Evolutionary conservation across 2,329 filamentous ascomycete genomes (phyloP), one percentile per base, ranked within the genome.

Genomic region (Fusarium clavum): DNA sequence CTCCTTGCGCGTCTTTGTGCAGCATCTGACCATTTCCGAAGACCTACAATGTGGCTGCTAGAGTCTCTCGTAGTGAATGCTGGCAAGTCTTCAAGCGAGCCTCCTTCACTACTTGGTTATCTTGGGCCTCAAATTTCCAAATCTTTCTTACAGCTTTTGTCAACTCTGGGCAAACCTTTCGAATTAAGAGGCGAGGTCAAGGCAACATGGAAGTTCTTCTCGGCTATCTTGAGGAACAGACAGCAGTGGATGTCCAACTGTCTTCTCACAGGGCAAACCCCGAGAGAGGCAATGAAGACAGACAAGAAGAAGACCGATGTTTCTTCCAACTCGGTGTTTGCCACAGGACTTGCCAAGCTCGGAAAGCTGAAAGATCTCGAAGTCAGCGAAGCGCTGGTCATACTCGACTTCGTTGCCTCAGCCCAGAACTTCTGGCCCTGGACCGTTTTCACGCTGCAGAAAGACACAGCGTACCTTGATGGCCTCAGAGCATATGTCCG

Each of bases 241-340:
- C 96, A 99, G 78, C 94, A 97, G 77, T 98, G 95, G 93, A 93
- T 99, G 83, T 93, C 95, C 0, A 93, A 97, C 67, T 97, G 94
- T 76, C 85, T 99, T 11, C 88, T 98, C 41, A 98, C 94, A 9
- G 96, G 94, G 24, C 91, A 90, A 76, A 94, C 94, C 1, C 94
- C 95, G 6, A 89, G 92, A 67, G 90, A 96, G 72, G 88, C 91
- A 8, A 83, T 94, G 75, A 89, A 89, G 69, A 82, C 82, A 45
- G 85, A 84, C 48, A 80, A 83, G 48, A 86, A 86, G 71, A 82
- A 86, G 29, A 82, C 85, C 16, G 83, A 85, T 55, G 76, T 84
- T 20, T 80, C 83, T 8, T 75, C 83, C 0, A 82, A 89, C 69
- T 92, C 94, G 1, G 88, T 97, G 30, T 86, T 98, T 67, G 86